These are phyloP conservation scores for Zychaea mexicana DNA, from an alignment of 371 early-diverging fungal species.

Conservation along the genomic window DNA sequence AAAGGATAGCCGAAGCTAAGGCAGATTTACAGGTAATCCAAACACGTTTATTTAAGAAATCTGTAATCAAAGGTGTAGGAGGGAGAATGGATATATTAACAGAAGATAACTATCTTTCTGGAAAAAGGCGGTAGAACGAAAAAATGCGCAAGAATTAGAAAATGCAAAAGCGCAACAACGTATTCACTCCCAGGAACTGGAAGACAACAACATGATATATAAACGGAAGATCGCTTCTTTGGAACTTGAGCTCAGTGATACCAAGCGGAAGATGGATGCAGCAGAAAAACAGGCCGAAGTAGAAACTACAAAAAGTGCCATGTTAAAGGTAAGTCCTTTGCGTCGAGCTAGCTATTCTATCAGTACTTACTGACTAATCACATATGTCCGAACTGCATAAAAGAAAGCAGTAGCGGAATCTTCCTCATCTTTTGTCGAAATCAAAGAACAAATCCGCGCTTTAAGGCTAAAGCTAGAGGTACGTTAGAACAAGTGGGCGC, in stretches of 20 bases:
- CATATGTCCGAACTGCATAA: too few relatives aligned
- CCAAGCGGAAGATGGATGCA: constrained; percentile 12
- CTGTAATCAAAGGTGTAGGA: too few relatives aligned
- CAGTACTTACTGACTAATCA: too few relatives aligned
- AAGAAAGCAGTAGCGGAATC: constrained; percentile 10
- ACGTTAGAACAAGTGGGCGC: neutral
- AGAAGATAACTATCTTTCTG: neutral
- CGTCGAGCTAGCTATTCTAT: too few relatives aligned
- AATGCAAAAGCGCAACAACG: constrained; percentile 32
- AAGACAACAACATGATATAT: constrained; percentile 33
- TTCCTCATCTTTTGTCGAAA: constrained; percentile 10
- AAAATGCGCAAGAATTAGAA: constrained; percentile 26
- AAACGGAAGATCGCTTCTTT: constrained; percentile 23
- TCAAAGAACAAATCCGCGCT: constrained; percentile 10
- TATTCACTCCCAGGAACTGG: constrained; percentile 33
- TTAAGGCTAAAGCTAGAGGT: constrained; percentile 18
- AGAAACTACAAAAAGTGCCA: constrained; percentile 6
- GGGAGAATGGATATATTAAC: neutral
- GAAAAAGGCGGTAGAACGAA: constrained; percentile 18
- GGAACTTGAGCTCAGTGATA: constrained; percentile 29
- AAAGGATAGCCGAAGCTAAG: constrained; percentile 24
- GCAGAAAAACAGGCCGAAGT: constrained; percentile 14
- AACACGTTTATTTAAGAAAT: neutral
- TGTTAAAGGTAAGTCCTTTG: constrained; percentile 2
- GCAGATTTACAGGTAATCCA: constrained; percentile 26